Evolutionary conservation across 2,329 filamentous ascomycete species (phyloP).

Genomic region (Aspergillus sp.): DNA sequence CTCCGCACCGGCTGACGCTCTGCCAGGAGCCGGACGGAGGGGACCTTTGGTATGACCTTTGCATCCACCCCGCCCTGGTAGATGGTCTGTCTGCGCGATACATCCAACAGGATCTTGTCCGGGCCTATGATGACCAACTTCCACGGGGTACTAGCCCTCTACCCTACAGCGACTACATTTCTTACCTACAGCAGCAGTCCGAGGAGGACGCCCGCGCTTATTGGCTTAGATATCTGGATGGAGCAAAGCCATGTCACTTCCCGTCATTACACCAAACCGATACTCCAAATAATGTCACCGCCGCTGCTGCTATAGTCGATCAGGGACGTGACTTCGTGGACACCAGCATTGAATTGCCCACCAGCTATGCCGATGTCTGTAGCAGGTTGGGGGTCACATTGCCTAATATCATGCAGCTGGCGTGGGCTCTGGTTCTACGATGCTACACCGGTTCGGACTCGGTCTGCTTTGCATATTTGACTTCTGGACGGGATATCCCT

Average conservation of each 20-base stretch:
- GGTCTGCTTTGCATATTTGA: slow-evolving; percentile 36
- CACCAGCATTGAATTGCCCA: slow-evolving; percentile 19
- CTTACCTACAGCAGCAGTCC: slow-evolving; percentile 21
- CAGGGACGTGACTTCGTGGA: slow-evolving; percentile 1
- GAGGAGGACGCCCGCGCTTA: slow-evolving; percentile 20
- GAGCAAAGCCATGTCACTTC: slow-evolving; percentile 24
- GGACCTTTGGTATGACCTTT: slow-evolving; percentile 25
- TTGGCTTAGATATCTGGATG: slow-evolving; percentile 29
- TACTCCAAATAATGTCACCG: no score
- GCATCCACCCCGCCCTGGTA: slow-evolving; percentile 33
- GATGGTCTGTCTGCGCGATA: slow-evolving; percentile 29
- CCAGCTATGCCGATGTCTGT: slow-evolving; percentile 7
- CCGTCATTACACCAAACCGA: slow-evolving; percentile 2
- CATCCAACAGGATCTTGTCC: slow-evolving; percentile 20
- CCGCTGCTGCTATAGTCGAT: background rate
- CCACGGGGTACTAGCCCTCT: slow-evolving; percentile 18
- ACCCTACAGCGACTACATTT: slow-evolving; percentile 31
- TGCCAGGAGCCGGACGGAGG: slow-evolving; percentile 23
- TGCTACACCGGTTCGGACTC: slow-evolving; percentile 27
- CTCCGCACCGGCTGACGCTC: slow-evolving; percentile 28
- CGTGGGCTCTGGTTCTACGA: slow-evolving; percentile 33
- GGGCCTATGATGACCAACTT: slow-evolving; percentile 24
- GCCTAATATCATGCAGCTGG: slow-evolving; percentile 30
- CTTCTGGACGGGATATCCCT: slow-evolving; percentile 38
- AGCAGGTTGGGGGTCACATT: slow-evolving; percentile 23